Evolutionary conservation across 2,329 filamentous ascomycete genomes (phyloP), one percentile per base, ranked within the genome.

Genomic region (Cordyceps farinosa): DNA sequence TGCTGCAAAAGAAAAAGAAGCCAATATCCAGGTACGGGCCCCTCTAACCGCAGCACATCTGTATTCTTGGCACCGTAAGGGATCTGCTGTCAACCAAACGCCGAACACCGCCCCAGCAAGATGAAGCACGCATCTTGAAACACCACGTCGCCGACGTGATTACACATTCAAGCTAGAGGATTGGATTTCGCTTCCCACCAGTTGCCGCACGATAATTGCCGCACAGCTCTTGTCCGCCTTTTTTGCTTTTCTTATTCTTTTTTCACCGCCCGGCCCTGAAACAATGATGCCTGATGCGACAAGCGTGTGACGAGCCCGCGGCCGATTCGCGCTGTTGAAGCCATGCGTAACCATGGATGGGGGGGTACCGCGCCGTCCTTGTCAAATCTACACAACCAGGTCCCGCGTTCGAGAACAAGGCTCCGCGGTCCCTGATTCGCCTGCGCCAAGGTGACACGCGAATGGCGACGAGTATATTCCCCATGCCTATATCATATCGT

Each of bases 111-210:
- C 48, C 27, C n/a, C n/a, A 27, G 32, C n/a, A 54, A 38, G 51
- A 38, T 54, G 51, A 54, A 40, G 51, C 51, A 54, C 13, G 9
- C 27, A 42, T 17, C 36, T 44, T 55, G 52, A 55, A 55, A 55
- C 52, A 55, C 29, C 30, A 7, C 36, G 52, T 38, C 22, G 1
- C 38, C 7, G 22, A 55, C 52, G 52, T 42, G 22, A 55, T 55
- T 40, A 40, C 36, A 55, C 42, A 8, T 11, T 6, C 51, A 13
- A 54, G n/a, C 51, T 22, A 38, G n/a, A 13, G n/a, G 5, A 30
- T 54, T 36, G 50, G 30, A 30, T 52, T 10, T 10, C 22, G 29
- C 45, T 13, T 5, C 7, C 7, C 15, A 32, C 30, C 8, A 52
- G 17, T 36, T 17, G 30, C 17, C 29, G 30, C 15, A n/a, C 15